A percentile compares a stretch with the other conserved stretches of the same genome.
Conservation (phyloP, 2,329 filamentous ascomycete species). For the Tolypocladium tropicale region DNA sequence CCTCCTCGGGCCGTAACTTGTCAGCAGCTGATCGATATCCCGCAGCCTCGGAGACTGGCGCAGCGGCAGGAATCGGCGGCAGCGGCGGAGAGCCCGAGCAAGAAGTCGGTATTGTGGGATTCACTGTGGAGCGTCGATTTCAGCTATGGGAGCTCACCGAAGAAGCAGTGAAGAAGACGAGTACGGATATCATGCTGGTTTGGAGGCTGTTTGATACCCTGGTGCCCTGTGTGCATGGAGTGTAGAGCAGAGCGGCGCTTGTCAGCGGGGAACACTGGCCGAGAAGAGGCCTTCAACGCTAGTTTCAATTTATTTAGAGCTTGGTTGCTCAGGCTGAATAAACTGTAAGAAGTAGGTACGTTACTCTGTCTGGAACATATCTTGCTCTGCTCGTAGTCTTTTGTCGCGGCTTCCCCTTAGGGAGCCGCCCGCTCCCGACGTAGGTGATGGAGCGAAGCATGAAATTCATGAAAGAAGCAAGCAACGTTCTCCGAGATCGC, state of each 20-base stretch:
- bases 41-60: slow-evolving; percentile 16
- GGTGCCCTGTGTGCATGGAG: neutral
- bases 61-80: slow-evolving; percentile 28
- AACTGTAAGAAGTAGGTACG: too few species aligned
- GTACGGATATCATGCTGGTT: neutral
- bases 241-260: too few species aligned
- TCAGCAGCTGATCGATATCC: slow-evolving; percentile 19
- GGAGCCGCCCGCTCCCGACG: too few species aligned
- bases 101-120: slow-evolving; percentile 50
- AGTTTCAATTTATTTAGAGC: neutral
- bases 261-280: neutral
- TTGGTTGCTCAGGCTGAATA: neutral
- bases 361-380: too few species aligned
- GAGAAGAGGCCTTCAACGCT: neutral
- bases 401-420: too few species aligned
- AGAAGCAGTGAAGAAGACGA: slow-evolving; percentile 10
- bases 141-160: slow-evolving; percentile 36
- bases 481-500: too few species aligned
- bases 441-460: too few species aligned
- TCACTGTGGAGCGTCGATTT: slow-evolving; percentile 52
- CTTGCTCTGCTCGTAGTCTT: too few species aligned
- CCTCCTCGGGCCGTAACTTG: slow-evolving; percentile 33
- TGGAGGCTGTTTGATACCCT: neutral
- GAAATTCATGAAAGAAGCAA: too few species aligned
- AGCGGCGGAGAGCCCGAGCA: slow-evolving; percentile 28